Conservation (phyloP, 768 basidiomycete genomes). For the Tulasnella sp. region DNA sequence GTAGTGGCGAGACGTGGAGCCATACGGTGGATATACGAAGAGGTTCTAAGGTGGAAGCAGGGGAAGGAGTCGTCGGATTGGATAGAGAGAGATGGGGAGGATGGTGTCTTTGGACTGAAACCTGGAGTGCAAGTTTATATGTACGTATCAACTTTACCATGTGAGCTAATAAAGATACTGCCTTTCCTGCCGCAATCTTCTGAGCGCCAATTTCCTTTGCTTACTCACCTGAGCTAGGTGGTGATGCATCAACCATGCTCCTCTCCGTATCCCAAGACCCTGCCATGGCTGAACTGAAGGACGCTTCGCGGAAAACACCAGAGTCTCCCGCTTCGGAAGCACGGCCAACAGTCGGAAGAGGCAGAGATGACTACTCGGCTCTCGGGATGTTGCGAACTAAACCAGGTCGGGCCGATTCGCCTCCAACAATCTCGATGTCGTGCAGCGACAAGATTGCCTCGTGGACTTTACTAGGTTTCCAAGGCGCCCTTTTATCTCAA, state of each 20-base stretch:
- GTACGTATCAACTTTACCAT: slow-evolving; percentile 69
- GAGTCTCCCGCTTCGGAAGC: slow-evolving; percentile 30
- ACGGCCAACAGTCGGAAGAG: slow-evolving; percentile 46
- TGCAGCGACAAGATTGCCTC: slow-evolving; percentile 92
- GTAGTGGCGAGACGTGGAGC: slow-evolving; percentile 78
- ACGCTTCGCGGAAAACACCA: slow-evolving; percentile 22
- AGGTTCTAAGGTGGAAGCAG: slow-evolving; percentile 35
- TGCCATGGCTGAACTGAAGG: slow-evolving; percentile 62
- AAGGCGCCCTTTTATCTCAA: slow-evolving; percentile 63
- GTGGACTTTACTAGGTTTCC: slow-evolving; percentile 79
- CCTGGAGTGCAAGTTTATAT: slow-evolving; percentile 47
- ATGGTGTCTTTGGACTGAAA: not conserved
- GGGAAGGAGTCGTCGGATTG: slow-evolving; percentile 21
- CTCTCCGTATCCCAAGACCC: slow-evolving; percentile 69
- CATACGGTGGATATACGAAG: slow-evolving; percentile 70
- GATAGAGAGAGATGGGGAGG: slow-evolving; percentile 31
- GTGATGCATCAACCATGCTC: slow-evolving; percentile 78
- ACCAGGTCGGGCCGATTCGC: slow-evolving; percentile 85
- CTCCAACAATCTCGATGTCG: slow-evolving; percentile 75
- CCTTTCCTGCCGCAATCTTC: not conserved
- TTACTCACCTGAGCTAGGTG: slow-evolving; percentile 45
- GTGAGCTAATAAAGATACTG: slow-evolving; percentile 36
- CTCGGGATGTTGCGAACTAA: slow-evolving; percentile 82
- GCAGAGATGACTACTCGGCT: slow-evolving; percentile 69
- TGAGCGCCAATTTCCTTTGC: not conserved